A percentile compares a stretch with the other conserved stretches of the same genome.
Conservation (phyloP, 305 asterid genomes). For the Plantago coronopus region DNA sequence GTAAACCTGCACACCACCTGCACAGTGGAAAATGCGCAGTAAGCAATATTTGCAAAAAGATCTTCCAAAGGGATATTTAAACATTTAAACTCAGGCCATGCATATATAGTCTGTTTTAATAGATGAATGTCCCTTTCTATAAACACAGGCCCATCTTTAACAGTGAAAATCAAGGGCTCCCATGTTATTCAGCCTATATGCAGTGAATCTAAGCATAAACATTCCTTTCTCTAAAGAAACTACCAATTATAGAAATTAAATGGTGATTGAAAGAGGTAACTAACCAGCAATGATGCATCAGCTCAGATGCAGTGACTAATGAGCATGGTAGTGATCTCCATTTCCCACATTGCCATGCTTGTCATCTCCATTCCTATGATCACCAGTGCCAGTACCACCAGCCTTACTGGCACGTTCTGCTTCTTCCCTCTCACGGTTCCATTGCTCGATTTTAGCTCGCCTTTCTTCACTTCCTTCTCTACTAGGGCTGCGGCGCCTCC, state of each 20-base stretch:
- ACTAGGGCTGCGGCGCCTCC: slow-evolving; percentile 63
- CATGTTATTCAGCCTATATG: too few relatives aligned
- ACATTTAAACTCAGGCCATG: neutral
- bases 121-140: too few relatives aligned
- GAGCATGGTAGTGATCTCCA: slow-evolving; percentile 33
- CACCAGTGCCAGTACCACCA: slow-evolving; percentile 30
- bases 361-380: slow-evolving; percentile 14
- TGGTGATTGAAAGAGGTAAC: slow-evolving; percentile 27
- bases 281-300: slow-evolving; percentile 45
- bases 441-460: slow-evolving; percentile 88
- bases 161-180: too few relatives aligned
- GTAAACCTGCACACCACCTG: slow-evolving; percentile 96
- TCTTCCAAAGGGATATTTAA: slow-evolving; percentile 9
- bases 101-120: too few relatives aligned
- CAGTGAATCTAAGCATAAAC: too few relatives aligned
- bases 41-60: slow-evolving; percentile 42
- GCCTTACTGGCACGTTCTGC: slow-evolving; percentile 40
- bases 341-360: neutral
- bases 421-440: slow-evolving; percentile 94
- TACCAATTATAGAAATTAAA: slow-evolving; percentile 1
- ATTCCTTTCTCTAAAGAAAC: too few relatives aligned
- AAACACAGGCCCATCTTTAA: too few relatives aligned
- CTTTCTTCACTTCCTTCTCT: slow-evolving; percentile 99
- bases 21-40: slow-evolving; percentile 92
- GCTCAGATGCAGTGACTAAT: slow-evolving; percentile 28